Evolutionary conservation across 2,329 filamentous ascomycete species (phyloP).

Genomic region (Scedosporium boydii): DNA sequence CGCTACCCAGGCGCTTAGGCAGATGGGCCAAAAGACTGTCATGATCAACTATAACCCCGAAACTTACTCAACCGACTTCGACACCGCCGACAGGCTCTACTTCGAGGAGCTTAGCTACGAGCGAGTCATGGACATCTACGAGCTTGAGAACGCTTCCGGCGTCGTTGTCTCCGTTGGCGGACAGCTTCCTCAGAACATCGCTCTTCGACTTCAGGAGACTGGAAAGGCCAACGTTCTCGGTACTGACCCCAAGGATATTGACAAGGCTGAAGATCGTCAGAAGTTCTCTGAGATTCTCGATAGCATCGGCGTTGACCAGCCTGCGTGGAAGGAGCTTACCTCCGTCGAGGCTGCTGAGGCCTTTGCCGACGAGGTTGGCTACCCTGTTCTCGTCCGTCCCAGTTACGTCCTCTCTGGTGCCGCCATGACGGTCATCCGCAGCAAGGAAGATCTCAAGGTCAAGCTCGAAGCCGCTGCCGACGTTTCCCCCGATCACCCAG

Average conservation of each 20-base stretch:
- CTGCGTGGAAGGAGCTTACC: constrained; percentile 94
- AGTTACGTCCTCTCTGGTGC: constrained; percentile 95
- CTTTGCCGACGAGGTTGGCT: constrained; percentile 78
- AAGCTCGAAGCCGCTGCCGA: constrained; percentile 85
- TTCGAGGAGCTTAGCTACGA: constrained; percentile 97
- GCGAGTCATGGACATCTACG: constrained; percentile 98
- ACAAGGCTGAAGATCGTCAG: constrained; percentile 95
- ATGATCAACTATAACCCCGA: constrained; percentile 95
- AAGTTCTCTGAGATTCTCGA: constrained; percentile 98
- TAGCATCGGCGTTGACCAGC: constrained; percentile 93
- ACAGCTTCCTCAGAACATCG: constrained; percentile 95
- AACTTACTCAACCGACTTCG: constrained; percentile 75
- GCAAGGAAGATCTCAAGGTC: constrained; percentile 80
- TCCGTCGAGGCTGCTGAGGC: constrained; percentile 79
- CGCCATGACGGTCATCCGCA: constrained; percentile 95
- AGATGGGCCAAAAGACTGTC: constrained; percentile 91
- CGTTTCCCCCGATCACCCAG: constrained; percentile 92
- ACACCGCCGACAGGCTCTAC: constrained; percentile 83
- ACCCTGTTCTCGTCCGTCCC: constrained; percentile 90
- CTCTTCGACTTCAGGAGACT: constrained; percentile 82
- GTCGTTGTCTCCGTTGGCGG: constrained; percentile 95
- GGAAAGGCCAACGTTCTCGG: constrained; percentile 86
- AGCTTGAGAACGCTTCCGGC: constrained; percentile 74
- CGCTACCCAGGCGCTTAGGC: constrained; percentile 69
- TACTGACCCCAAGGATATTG: constrained; percentile 87